Evolutionary conservation across 164 flowering plant genomes (phyloP).

Genomic region (Kalanchoe fedtschenkoi): DNA sequence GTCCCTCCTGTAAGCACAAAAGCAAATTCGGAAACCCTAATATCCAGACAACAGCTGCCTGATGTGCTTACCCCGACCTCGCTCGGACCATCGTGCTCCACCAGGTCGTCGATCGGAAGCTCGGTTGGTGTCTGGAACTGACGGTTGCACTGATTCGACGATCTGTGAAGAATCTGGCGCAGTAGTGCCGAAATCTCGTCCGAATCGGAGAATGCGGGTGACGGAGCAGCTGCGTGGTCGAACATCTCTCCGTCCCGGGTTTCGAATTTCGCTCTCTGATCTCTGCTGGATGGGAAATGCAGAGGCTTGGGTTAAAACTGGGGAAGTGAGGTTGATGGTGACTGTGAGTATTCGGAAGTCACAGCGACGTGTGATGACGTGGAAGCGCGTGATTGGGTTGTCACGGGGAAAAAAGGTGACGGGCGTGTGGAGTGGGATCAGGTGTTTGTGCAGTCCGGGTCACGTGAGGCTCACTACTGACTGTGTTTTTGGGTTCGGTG

Average conservation of each 20-base stretch:
- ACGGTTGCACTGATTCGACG: not conserved
- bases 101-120: not conserved
- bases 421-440: not conserved
- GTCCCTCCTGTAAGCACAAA: conserved; percentile 23
- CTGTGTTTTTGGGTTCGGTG: not conserved
- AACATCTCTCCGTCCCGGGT: not conserved
- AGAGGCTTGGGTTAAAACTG: not conserved
- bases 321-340: not conserved
- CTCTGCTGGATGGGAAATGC: not conserved
- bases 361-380: not conserved
- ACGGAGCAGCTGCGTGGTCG: not conserved
- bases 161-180: not conserved
- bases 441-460: not conserved
- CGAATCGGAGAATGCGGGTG: not conserved
- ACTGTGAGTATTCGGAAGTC: too few species aligned
- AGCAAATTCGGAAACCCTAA: not conserved
- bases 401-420: not conserved
- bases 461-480: not conserved
- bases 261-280: too few species aligned
- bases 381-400: not conserved
- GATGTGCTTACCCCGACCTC: not conserved
- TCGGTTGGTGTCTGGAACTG: not conserved
- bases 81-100: not conserved
- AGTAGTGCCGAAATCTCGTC: not conserved
- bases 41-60: too few species aligned